A percentile compares a stretch with the other conserved stretches of the same genome.
Evolutionary conservation across 108 stramenopile species (phyloP).

Genomic region (Cylindrotheca fusiformis): DNA sequence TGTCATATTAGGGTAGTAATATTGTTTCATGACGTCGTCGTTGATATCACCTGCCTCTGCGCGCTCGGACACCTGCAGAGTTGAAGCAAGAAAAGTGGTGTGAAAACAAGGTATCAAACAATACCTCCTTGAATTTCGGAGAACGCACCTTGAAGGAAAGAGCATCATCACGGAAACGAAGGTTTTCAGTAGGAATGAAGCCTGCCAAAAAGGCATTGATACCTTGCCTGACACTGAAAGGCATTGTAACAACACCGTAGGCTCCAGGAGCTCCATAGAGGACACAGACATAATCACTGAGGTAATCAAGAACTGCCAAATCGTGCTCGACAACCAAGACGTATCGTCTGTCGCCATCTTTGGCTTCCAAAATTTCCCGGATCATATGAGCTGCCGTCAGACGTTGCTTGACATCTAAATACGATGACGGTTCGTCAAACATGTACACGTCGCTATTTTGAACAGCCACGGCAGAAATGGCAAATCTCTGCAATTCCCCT

Average conservation of each 20-base stretch:
- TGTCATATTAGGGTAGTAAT: slow-evolving; percentile 96
- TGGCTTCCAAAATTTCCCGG: slow-evolving; percentile 79
- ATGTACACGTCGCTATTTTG: slow-evolving; percentile 97
- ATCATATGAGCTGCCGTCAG: slow-evolving; percentile 96
- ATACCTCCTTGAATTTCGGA: background rate
- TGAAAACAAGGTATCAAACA: too few relatives aligned
- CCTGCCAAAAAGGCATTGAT: slow-evolving; percentile 99
- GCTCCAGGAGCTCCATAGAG: slow-evolving; percentile 94
- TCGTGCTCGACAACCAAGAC: slow-evolving; percentile 99
- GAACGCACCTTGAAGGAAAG: slow-evolving; percentile 94
- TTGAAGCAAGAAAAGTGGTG: slow-evolving; percentile 1
- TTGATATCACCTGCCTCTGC: slow-evolving; percentile 66
- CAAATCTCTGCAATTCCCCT: slow-evolving; percentile 98
- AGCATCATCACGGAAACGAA: slow-evolving; percentile 96
- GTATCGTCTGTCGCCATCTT: slow-evolving; percentile 78
- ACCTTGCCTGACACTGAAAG: slow-evolving; percentile 95
- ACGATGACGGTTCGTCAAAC: slow-evolving; percentile 99
- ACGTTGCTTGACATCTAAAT: slow-evolving; percentile 98
- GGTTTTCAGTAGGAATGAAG: slow-evolving; percentile 98
- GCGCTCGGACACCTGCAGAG: slow-evolving; percentile 62
- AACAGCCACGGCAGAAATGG: slow-evolving; percentile 90
- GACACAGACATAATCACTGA: slow-evolving; percentile 98
- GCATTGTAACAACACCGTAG: slow-evolving; percentile 99
- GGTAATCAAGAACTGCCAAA: slow-evolving; percentile 98
- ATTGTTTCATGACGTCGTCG: slow-evolving; percentile 72